phyloP scores from a whole-genome alignment of 345 rosid species.

The Lepidium sativum region DNA sequence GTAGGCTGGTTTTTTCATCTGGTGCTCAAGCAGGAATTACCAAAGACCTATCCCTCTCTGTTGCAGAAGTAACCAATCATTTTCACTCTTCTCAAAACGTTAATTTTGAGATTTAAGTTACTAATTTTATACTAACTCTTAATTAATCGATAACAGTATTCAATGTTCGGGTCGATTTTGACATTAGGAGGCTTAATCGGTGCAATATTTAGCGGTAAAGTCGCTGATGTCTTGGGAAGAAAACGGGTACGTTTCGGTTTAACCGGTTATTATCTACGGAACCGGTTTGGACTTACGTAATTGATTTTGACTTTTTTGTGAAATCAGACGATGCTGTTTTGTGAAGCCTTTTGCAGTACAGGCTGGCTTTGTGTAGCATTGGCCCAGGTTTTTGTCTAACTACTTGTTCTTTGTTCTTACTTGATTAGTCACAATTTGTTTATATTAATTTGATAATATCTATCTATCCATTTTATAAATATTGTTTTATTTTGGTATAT shows the following conservation, averaged over 20 bases:
- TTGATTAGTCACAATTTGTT: neutral
- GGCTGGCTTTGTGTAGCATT: slow-evolving; percentile 39
- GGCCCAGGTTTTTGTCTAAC: slow-evolving; percentile 29
- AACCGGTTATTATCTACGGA: slow-evolving; percentile 8
- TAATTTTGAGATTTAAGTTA: neutral
- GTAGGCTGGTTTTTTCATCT: slow-evolving; percentile 37
- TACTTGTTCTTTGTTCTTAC: slow-evolving; percentile 2
- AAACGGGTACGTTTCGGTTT: slow-evolving; percentile 16
- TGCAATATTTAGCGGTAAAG: slow-evolving; percentile 32
- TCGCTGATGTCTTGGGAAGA: slow-evolving; percentile 31
- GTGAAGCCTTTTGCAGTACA: slow-evolving; percentile 22
- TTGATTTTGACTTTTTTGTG: neutral
- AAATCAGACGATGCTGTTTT: slow-evolving; percentile 39
- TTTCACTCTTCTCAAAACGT: neutral
- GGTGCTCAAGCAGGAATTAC: slow-evolving; percentile 36
- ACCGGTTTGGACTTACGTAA: neutral
- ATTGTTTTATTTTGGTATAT: neutral
- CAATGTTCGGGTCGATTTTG: slow-evolving; percentile 30
- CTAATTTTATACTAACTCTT: neutral
- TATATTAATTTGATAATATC: neutral
- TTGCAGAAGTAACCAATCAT: slow-evolving; percentile 14
- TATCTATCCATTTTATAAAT: too few relatives aligned
- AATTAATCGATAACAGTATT: slow-evolving; percentile 7
- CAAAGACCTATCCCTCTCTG: slow-evolving; percentile 34
- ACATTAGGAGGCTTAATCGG: slow-evolving; percentile 36